Evolutionary conservation across 2,329 filamentous ascomycete genomes (phyloP).

Genomic region (Diaporthe sp.): DNA sequence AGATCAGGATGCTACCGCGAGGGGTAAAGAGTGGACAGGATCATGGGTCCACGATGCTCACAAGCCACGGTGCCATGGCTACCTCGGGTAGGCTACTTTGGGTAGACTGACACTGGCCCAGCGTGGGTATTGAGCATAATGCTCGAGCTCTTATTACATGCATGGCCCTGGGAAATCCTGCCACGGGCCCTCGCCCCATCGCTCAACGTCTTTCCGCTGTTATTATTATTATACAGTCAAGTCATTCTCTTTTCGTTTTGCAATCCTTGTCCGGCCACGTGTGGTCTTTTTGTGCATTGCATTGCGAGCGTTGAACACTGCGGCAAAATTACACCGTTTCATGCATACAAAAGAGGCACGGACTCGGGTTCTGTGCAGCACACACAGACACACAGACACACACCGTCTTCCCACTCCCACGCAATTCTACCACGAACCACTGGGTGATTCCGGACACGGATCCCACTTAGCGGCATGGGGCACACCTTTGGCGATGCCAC

Average conservation of each 20-base stretch:
- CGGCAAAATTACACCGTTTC: conserved; percentile 10
- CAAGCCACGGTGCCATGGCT: not conserved
- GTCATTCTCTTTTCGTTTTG: not conserved
- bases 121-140: not conserved
- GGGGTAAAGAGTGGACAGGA: not conserved
- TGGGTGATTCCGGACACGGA: not conserved
- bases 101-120: not conserved
- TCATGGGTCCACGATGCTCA: not conserved
- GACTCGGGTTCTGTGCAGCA: not conserved
- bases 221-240: not conserved
- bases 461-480: conserved; percentile 3
- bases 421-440: not conserved
- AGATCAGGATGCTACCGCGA: conserved; percentile 1
- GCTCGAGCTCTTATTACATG: conserved; percentile 21
- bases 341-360: conserved; percentile 21
- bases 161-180: not conserved
- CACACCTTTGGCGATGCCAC: conserved; percentile 7
- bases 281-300: not conserved
- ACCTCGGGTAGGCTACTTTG: not conserved
- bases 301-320: not conserved
- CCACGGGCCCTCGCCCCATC: not conserved
- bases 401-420: not conserved
- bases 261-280: conserved; percentile 16
- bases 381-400: not conserved
- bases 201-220: not conserved